Conservation (phyloP, 1,284 basidiomycete species). For the Amylostereum areolatum region DNA sequence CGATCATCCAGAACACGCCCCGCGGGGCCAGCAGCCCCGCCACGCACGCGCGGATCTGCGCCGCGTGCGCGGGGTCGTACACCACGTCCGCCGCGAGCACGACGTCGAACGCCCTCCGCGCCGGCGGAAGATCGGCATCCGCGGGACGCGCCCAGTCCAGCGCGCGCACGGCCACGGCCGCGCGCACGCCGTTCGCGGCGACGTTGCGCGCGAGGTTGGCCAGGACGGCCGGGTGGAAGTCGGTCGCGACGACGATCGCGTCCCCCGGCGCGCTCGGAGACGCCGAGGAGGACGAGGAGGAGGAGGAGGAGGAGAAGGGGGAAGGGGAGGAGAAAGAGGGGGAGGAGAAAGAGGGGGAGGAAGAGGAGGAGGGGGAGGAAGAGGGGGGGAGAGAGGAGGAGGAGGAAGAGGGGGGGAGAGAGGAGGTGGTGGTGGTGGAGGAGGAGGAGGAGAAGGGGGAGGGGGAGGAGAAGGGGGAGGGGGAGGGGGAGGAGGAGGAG, state of each 20-base stretch:
- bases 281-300: too few relatives aligned
- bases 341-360: too few relatives aligned
- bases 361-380: too few relatives aligned
- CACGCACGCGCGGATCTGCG: conserved; percentile 60
- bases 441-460: too few relatives aligned
- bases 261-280: conserved; percentile 1
- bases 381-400: too few relatives aligned
- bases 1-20: conserved; percentile 67
- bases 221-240: conserved; percentile 76
- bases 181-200: conserved; percentile 43
- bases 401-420: too few relatives aligned
- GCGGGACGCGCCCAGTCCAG: conserved; percentile 69
- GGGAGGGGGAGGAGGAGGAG: too few relatives aligned
- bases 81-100: conserved; percentile 65
- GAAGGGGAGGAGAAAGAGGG: too few relatives aligned
- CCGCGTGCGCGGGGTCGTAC: conserved; percentile 62
- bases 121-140: too few relatives aligned
- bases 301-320: too few relatives aligned
- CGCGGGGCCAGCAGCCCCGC: conserved; percentile 37
- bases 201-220: conserved; percentile 67
- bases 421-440: too few relatives aligned
- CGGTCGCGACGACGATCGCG: conserved; percentile 61
- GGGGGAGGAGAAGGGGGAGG: too few relatives aligned
- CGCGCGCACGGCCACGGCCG: conserved; percentile 33
- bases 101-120: conserved; percentile 43